Evolutionary conservation across 345 rosid species (phyloP).

Genomic region (Eucalyptus sp.): DNA sequence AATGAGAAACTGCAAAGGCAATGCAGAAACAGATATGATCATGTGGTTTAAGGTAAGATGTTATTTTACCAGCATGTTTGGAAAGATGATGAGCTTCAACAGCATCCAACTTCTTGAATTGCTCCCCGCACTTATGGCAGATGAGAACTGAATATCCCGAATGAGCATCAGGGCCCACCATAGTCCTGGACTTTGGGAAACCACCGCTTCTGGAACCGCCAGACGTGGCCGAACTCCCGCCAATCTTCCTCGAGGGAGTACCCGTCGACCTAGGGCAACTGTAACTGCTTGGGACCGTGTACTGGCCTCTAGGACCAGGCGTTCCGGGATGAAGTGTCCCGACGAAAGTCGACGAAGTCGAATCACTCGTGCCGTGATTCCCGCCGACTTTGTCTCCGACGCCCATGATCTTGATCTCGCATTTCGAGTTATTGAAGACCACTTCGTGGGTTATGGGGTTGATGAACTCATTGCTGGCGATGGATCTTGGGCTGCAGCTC

Average conservation of each 20-base stretch:
- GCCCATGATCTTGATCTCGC: constrained; percentile 21
- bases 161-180: background rate
- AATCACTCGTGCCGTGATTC: background rate
- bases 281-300: background rate
- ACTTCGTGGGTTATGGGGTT: constrained; percentile 24
- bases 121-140: constrained; percentile 42
- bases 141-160: background rate
- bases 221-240: background rate
- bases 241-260: background rate
- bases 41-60: background rate
- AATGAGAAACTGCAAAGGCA: background rate
- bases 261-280: background rate
- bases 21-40: background rate
- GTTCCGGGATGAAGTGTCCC: constrained; percentile 16
- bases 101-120: constrained; percentile 26
- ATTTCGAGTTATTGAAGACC: constrained; percentile 8
- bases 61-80: constrained; percentile 41
- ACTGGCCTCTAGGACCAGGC: constrained; percentile 2
- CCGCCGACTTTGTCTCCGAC: background rate
- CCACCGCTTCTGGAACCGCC: background rate
- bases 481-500: constrained; percentile 35
- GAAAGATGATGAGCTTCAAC: constrained; percentile 45
- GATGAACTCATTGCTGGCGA: constrained; percentile 15
- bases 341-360: constrained; percentile 3
- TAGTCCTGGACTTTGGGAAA: background rate